A percentile compares a stretch with the other conserved stretches of the same genome.
These are phyloP conservation scores for Sambucus nigra DNA, from an alignment of 129 eudicot genomes.

Conservation along the genomic window DNA sequence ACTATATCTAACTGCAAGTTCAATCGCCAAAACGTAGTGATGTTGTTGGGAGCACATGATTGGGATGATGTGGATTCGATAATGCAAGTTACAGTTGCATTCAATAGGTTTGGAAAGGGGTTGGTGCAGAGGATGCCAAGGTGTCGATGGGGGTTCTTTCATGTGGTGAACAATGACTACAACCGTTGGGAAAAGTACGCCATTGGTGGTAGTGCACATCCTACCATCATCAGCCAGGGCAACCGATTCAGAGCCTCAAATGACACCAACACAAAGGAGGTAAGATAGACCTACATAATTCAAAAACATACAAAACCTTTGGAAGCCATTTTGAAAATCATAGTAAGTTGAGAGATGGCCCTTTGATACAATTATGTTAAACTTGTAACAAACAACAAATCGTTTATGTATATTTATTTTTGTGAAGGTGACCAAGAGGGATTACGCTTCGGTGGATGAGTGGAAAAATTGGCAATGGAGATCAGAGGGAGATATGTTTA, in stretches of 20 bases:
- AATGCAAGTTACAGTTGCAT: slow-evolving; percentile 80
- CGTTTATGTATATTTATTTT: neutral
- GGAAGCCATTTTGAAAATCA: no score
- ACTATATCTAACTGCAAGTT: slow-evolving; percentile 74
- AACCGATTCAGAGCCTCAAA: slow-evolving; percentile 67
- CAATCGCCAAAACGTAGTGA: slow-evolving; percentile 64
- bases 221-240: slow-evolving; percentile 88
- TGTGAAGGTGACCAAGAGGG: slow-evolving; percentile 54
- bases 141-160: slow-evolving; percentile 63
- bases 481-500: slow-evolving; percentile 48
- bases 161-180: slow-evolving; percentile 85
- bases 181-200: slow-evolving; percentile 79
- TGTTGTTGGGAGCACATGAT: slow-evolving; percentile 68
- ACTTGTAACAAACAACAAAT: no score
- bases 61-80: slow-evolving; percentile 28
- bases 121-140: slow-evolving; percentile 78
- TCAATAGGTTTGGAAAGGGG: slow-evolving; percentile 71
- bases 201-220: slow-evolving; percentile 72
- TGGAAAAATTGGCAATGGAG: slow-evolving; percentile 87
- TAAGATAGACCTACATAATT: slow-evolving; percentile 3
- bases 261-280: slow-evolving; percentile 52
- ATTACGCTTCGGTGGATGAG: slow-evolving; percentile 25
- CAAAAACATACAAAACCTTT: no score
- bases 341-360: no score
- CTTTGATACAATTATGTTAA: no score